A percentile compares a stretch with the other conserved stretches of the same genome.
phyloP scores from a whole-genome alignment of 805 yeast genomes.

The Candida orba region DNA sequence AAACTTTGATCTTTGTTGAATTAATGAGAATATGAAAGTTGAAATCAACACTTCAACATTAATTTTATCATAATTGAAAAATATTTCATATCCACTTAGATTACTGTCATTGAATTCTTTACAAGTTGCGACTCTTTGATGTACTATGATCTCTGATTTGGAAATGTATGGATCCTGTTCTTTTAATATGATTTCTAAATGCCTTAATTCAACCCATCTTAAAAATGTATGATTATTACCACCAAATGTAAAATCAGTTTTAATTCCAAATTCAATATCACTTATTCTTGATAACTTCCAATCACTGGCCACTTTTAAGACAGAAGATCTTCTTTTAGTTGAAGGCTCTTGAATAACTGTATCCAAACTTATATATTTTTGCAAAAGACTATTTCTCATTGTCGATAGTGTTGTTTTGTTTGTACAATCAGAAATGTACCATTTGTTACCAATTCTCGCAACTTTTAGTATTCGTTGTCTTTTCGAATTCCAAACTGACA shows the following conservation, averaged over 20 bases:
- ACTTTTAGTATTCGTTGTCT: slow-evolving; percentile 16
- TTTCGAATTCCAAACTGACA: slow-evolving; percentile 20
- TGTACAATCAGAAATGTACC: slow-evolving; percentile 12
- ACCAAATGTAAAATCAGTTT: slow-evolving; percentile 14
- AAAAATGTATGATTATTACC: slow-evolving; percentile 9
- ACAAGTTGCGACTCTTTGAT: slow-evolving; percentile 15
- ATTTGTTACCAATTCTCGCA: slow-evolving; percentile 9
- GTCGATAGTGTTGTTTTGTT: slow-evolving; percentile 12
- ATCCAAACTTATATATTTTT: slow-evolving; percentile 14
- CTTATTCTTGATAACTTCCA: slow-evolving; percentile 1
- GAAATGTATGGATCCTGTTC: slow-evolving; percentile 2
- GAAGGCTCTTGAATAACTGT: no score
- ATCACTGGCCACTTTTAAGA: slow-evolving; percentile 9
- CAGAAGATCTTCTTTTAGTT: not conserved
- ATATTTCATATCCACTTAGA: slow-evolving; percentile 7
- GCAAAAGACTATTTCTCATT: slow-evolving; percentile 9
- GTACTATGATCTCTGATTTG: slow-evolving; percentile 6
- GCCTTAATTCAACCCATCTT: slow-evolving; percentile 19
- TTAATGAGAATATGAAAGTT: slow-evolving; percentile 14
- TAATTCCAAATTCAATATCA: not conserved
- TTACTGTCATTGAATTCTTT: slow-evolving; percentile 11
- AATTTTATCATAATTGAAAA: slow-evolving; percentile 17
- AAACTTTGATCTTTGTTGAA: slow-evolving; percentile 4
- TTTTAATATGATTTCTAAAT: slow-evolving; percentile 16
- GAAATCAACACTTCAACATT: slow-evolving; percentile 20